Percentiles rank a stretch among this genome's conserved stretches.
These are phyloP conservation scores for Syzygium grande DNA, from an alignment of 345 rosid species.

Conservation along the genomic window DNA sequence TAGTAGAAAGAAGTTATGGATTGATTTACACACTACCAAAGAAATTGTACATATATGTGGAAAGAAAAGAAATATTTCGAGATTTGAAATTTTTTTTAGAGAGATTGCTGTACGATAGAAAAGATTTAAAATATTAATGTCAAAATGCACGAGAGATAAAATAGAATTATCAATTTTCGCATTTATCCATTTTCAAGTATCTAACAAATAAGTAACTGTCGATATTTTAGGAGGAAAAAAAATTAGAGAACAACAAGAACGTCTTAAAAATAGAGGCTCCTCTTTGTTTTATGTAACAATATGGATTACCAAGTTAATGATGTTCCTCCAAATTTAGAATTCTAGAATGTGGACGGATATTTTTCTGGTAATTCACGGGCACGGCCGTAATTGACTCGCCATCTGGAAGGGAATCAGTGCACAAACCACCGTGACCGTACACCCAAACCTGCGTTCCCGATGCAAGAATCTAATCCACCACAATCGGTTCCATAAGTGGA, in stretches of 20 bases:
- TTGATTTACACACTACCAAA: not conserved
- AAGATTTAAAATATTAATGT: too few relatives aligned
- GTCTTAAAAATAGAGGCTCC: not conserved
- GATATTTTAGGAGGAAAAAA: not conserved
- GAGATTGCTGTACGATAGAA: too few relatives aligned
- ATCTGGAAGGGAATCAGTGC: not conserved
- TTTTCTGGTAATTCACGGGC: not conserved
- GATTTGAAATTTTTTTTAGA: not conserved
- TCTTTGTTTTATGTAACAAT: not conserved
- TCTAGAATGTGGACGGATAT: not conserved
- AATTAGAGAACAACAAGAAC: too few relatives aligned
- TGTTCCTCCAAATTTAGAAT: not conserved
- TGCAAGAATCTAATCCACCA: not conserved
- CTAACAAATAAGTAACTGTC: not conserved
- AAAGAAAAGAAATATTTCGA: not conserved
- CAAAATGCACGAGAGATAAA: rapidly evolving
- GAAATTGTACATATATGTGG: rapidly evolving
- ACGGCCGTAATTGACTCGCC: not conserved
- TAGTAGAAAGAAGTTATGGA: not conserved
- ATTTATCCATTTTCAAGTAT: too few relatives aligned
- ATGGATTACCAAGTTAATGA: not conserved
- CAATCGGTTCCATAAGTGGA: not conserved
- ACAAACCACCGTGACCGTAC: not conserved
- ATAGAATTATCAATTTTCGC: too few relatives aligned
- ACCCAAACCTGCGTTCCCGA: not conserved